These are phyloP conservation scores for Candida nitratophila DNA, from an alignment of 805 yeast species.

Conservation along the genomic window DNA sequence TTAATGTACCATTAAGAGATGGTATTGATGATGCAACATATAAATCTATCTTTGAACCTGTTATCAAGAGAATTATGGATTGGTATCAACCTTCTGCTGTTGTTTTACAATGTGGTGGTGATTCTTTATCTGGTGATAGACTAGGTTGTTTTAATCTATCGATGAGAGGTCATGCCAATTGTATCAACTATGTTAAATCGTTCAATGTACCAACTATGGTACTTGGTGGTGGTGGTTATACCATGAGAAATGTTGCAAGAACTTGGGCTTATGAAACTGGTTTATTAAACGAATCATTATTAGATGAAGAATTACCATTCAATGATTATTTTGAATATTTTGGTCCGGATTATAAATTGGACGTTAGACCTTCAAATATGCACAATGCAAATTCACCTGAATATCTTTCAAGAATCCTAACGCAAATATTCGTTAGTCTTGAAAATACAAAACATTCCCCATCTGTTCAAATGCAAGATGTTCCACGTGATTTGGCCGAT, in stretches of 20 bases:
- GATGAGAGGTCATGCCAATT: conserved; percentile 93
- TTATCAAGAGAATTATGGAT: conserved; percentile 66
- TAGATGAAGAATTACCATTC: conserved; percentile 79
- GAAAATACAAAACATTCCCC: conserved; percentile 94
- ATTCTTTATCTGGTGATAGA: conserved; percentile 91
- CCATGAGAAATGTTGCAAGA: conserved; percentile 93
- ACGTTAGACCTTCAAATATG: conserved; percentile 94
- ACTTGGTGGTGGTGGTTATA: conserved; percentile 97
- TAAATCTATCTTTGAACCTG: conserved; percentile 83
- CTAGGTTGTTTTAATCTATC: conserved; percentile 93
- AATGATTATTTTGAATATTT: conserved; percentile 95
- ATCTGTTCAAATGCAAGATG: conserved; percentile 88
- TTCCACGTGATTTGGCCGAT: conserved; percentile 85
- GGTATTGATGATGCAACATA: conserved; percentile 91
- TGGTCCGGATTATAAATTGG: conserved; percentile 94
- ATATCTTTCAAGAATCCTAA: conserved; percentile 75
- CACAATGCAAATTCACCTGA: conserved; percentile 93
- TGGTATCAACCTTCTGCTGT: conserved; percentile 95
- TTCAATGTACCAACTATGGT: conserved; percentile 89
- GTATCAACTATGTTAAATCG: conserved; percentile 79
- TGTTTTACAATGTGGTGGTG: conserved; percentile 98
- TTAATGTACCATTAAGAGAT: conserved; percentile 82
- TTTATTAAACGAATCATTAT: conserved; percentile 66
- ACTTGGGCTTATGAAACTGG: conserved; percentile 96
- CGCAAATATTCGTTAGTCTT: conserved; percentile 69